A percentile compares a stretch with the other conserved stretches of the same genome.
Conservation (phyloP, 1,284 basidiomycete species). For the Tylopilus sp. region DNA sequence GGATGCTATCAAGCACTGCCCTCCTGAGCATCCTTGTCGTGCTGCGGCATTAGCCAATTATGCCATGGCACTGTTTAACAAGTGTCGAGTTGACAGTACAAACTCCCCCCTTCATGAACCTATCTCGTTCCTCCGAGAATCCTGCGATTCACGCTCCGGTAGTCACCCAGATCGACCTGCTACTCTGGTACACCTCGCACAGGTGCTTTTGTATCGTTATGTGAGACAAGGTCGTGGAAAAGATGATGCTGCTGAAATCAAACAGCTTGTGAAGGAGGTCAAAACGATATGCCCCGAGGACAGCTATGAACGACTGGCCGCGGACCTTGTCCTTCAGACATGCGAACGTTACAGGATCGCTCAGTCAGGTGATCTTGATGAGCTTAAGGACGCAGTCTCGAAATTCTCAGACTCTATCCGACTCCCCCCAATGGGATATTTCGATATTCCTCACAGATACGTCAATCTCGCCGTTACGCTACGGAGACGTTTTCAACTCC, state of each 20-base stretch:
- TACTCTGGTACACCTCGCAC: conserved; percentile 19
- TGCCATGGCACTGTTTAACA: conserved; percentile 18
- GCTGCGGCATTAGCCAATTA: too few relatives aligned
- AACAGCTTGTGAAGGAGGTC: neutral
- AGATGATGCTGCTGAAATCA: too few relatives aligned
- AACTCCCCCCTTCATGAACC: neutral
- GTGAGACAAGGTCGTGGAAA: too few relatives aligned
- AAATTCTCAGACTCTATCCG: neutral
- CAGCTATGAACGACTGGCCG: conserved; percentile 9
- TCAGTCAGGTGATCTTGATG: neutral
- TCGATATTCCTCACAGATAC: neutral
- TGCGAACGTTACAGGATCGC: neutral
- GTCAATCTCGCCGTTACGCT: conserved; percentile 17
- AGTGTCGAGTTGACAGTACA: neutral
- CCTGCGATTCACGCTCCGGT: conserved; percentile 4
- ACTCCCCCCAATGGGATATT: conserved; percentile 3
- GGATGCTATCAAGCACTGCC: neutral
- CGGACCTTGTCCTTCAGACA: conserved; percentile 13
- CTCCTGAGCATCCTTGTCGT: too few relatives aligned
- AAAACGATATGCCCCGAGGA: neutral
- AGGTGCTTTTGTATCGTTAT: conserved; percentile 12
- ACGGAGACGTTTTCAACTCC: conserved; percentile 13
- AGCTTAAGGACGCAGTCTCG: conserved; percentile 11
- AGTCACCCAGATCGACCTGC: conserved; percentile 13
- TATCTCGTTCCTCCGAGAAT: neutral